Evolutionary conservation across 108 stramenopile genomes (phyloP).

Genomic region (Cyclostephanos invisitatus): DNA sequence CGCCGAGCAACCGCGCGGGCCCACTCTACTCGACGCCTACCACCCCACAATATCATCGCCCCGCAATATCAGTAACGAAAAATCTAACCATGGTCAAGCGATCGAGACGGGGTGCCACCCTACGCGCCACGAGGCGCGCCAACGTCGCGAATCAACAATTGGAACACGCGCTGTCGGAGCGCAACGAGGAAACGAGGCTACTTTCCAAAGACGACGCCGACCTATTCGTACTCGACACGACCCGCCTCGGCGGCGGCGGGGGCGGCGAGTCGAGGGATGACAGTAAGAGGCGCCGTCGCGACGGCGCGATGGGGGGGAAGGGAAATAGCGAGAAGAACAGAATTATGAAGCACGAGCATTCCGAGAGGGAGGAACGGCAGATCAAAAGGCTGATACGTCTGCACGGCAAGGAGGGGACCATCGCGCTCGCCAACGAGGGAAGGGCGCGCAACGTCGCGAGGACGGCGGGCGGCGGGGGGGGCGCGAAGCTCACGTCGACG

Average conservation of each 20-base stretch:
- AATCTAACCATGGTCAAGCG: slow-evolving; percentile 74
- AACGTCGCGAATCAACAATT: slow-evolving; percentile 50
- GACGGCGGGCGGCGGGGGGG: slow-evolving; percentile 36
- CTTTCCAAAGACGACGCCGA: slow-evolving; percentile 63
- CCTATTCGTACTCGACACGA: slow-evolving; percentile 79
- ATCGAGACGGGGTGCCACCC: slow-evolving; percentile 61
- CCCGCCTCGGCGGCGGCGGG: slow-evolving; percentile 20
- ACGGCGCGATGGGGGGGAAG: slow-evolving; percentile 19
- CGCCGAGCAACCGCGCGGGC: too few relatives aligned
- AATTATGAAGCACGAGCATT: slow-evolving; percentile 37
- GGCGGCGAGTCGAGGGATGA: neutral
- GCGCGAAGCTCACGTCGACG: slow-evolving; percentile 33
- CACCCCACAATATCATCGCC: too few relatives aligned
- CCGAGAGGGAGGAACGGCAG: slow-evolving; percentile 59
- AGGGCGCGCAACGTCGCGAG: slow-evolving; percentile 10
- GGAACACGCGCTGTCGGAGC: slow-evolving; percentile 51
- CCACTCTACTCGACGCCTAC: too few relatives aligned
- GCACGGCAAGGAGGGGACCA: slow-evolving; percentile 46
- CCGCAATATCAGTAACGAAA: too few relatives aligned
- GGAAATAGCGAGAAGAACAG: slow-evolving; percentile 24
- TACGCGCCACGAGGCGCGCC: slow-evolving; percentile 67
- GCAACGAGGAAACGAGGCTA: slow-evolving; percentile 50
- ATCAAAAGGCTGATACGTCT: slow-evolving; percentile 53
- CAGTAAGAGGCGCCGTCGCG: slow-evolving; percentile 17
- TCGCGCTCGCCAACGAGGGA: slow-evolving; percentile 39